A percentile compares a stretch with the other conserved stretches of the same genome.
phyloP scores from a whole-genome alignment of 495 filamentous ascomycete genomes.

The Tuber aestivum region DNA sequence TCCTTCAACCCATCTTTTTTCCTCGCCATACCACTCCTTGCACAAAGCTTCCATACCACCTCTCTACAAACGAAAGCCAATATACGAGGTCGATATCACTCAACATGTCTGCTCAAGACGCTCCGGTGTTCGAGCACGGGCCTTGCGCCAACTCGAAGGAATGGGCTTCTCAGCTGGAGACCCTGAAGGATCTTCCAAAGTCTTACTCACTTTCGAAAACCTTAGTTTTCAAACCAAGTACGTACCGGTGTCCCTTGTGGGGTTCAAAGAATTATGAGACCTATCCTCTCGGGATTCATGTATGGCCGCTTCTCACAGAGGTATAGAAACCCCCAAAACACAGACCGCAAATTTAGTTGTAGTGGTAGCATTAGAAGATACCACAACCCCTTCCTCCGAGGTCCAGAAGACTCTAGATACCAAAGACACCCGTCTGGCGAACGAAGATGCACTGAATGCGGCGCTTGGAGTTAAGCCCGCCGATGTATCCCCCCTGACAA shows the following conservation, averaged over 20 bases:
- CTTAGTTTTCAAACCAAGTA: constrained; percentile 44
- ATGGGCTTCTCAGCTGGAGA: constrained; percentile 41
- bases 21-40: not conserved
- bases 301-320: constrained; percentile 10
- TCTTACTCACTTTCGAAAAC: constrained; percentile 42
- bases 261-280: constrained; percentile 4
- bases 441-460: constrained; percentile 33
- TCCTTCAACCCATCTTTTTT: not conserved
- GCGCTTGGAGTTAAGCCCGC: constrained; percentile 38
- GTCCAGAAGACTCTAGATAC: constrained; percentile 38
- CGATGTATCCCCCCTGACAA: constrained; percentile 39
- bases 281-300: not conserved
- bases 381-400: constrained; percentile 31
- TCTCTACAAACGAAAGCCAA: not conserved
- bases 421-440: constrained; percentile 43
- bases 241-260: constrained; percentile 13
- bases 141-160: constrained; percentile 35
- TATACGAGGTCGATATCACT: not conserved
- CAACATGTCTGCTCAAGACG: constrained; percentile 36
- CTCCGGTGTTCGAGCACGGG: constrained; percentile 34
- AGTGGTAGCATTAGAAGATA: constrained; percentile 41
- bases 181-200: constrained; percentile 32
- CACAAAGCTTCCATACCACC: not conserved
- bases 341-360: constrained; percentile 40
- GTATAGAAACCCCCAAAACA: constrained; percentile 41